Evolutionary conservation across 352 stramenopile genomes (phyloP), one percentile per base, ranked within the genome.

Genomic region (Nothophytophthora sp.): DNA sequence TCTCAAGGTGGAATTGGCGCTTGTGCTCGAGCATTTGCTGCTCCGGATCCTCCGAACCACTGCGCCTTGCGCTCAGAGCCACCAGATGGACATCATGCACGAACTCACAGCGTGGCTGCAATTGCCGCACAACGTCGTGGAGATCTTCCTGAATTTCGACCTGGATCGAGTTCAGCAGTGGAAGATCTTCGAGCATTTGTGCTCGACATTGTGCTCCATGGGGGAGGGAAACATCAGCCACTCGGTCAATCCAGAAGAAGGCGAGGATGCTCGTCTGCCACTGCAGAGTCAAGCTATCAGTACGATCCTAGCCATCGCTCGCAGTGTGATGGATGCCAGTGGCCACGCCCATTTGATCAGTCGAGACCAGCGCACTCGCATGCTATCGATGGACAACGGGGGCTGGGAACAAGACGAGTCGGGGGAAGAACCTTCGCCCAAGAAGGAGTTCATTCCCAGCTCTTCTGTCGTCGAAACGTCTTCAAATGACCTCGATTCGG

Each of bases 131-230:
- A 95, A 95, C 28, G 76, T 95, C 10, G 79, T 95, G 24, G 85
- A 95, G 50, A 88, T 95, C 6, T 95, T 95, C 38, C 54, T 92
- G 18, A 95, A 95, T 45, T 95, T 93, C 35, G 85, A 95, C 60
- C 68, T 95, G 67, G 83, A 95, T 47, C 64, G 81, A 18, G 76
- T 93, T 12, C 85, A 95, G 41, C 81, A 94, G 45, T 95, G 85
- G 85, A 95, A 92, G 40, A 92, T 93, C 24, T 93, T 93, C 38
- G 85, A 95, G 55, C 85, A 91, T 27, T 73, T 93, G 27, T 92
- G 76, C 40, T 81, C 70, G 0, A 76, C 77, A 0, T 43, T 95
- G 22, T 91, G 85, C 25, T 85, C 66, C 11, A 90, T 93, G 27
- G 76, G 81, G 11, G 85, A 95, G 58, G 75, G 80, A 7, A 80